Evolutionary conservation across 2,329 filamentous ascomycete species (phyloP), one percentile per base, ranked within the genome.

Genomic region (Cryphonectria naterciae): DNA sequence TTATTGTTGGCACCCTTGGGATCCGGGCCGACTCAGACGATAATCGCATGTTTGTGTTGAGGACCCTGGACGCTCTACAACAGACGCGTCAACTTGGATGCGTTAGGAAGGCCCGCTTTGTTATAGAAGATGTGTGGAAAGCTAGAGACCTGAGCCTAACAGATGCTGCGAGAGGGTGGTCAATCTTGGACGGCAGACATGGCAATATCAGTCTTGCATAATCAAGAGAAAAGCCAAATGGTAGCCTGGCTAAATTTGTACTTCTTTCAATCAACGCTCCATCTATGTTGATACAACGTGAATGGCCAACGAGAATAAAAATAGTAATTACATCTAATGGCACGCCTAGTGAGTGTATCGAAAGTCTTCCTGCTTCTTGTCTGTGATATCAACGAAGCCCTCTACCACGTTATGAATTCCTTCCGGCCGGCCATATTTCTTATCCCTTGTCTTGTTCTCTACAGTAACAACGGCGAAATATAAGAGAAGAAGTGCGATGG

Each of bases 41-140:
- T 7, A 75, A 78, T 22, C 76, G 77, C 35, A 74, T 71, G 25
- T 56, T 75, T 4, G 70, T 79, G 4, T 65, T 79, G 28, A 46
- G 69, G 25, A 74, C 70, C 58, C 66, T 79, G 5, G 72, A 75
- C 10, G 73, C 73, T 5, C 74, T 79, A 25, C 77, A 77, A 63
- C 69, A 75, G 15, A 77, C 77, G 5, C 74, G 78, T n/a, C 77
- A 79, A 43, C 65, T 79, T 41, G 75, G 76, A 5, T 77, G 77
- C 17, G 76, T 80, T 4, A 77, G 77, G 54, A 79, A 79, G 71
- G 78, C 77, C 0, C 73, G 77, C 22, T 43, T 73, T 4, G 73
- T 79, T 15, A 78, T 79, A n/a, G 75, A 75, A 43, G 73, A 75
- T 22, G 76, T 79, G 0, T 80, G 78, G 77, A 78, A 75, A 62